These are phyloP conservation scores for Lachancea fermentati DNA, from an alignment of 805 yeast genomes.

Conservation along the genomic window DNA sequence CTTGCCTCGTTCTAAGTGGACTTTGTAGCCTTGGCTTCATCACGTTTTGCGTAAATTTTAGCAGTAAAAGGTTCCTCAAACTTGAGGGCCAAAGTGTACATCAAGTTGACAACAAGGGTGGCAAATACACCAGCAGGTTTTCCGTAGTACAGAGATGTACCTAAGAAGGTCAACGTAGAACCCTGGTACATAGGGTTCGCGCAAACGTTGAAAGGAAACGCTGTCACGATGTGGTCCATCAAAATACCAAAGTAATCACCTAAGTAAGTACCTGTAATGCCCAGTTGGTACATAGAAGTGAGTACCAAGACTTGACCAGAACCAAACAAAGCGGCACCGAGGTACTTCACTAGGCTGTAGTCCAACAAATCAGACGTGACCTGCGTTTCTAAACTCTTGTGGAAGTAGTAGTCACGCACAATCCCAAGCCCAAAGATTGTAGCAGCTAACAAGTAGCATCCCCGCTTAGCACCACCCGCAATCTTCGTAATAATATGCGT, in stretches of 20 bases:
- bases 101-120: slow-evolving; percentile 63
- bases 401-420: slow-evolving; percentile 69
- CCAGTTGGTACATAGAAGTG: slow-evolving; percentile 85
- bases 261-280: slow-evolving; percentile 92
- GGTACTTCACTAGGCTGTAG: slow-evolving; percentile 36
- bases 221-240: slow-evolving; percentile 83
- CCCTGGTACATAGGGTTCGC: slow-evolving; percentile 98
- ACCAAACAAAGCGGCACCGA: slow-evolving; percentile 52
- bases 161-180: slow-evolving; percentile 81
- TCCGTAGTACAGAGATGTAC: slow-evolving; percentile 80
- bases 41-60: slow-evolving; percentile 75
- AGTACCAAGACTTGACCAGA: slow-evolving; percentile 77
- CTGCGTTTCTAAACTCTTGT: slow-evolving; percentile 66
- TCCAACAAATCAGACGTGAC: slow-evolving; percentile 54
- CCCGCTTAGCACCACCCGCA: slow-evolving; percentile 60
- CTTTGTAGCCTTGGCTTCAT: slow-evolving; percentile 31
- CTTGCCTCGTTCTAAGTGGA: slow-evolving; percentile 2
- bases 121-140: slow-evolving; percentile 85
- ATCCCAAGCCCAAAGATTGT: slow-evolving; percentile 85
- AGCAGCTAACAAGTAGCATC: slow-evolving; percentile 80
- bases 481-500: slow-evolving; percentile 71
- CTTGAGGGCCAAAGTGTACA: slow-evolving; percentile 77
- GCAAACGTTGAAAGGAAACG: slow-evolving; percentile 87
- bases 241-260: slow-evolving; percentile 97
- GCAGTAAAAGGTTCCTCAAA: slow-evolving; percentile 98